A percentile compares a stretch with the other conserved stretches of the same genome.
Evolutionary conservation across 495 filamentous ascomycete genomes (phyloP).

Genomic region (Pyrenopolyporus hunteri): DNA sequence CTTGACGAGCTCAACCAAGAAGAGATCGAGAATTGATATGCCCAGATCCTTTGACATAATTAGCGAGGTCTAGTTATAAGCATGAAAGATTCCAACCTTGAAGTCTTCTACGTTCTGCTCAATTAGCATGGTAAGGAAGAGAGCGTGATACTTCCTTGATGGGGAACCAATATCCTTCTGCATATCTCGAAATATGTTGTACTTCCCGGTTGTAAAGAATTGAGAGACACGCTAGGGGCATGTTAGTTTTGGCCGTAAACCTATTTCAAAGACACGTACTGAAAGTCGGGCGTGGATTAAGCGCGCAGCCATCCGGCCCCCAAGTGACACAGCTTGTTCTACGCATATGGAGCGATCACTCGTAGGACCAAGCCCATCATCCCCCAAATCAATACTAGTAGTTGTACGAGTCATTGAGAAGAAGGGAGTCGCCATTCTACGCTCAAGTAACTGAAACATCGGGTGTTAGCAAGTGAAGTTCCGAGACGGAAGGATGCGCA

Average conservation of each 20-base stretch:
- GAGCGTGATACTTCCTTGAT: slow-evolving; percentile 46
- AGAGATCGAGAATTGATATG: slow-evolving; percentile 44
- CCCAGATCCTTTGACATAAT: slow-evolving; percentile 40
- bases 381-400: slow-evolving; percentile 30
- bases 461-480: not conserved
- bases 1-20: slow-evolving; percentile 49
- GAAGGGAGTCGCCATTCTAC: slow-evolving; percentile 46
- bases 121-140: slow-evolving; percentile 50
- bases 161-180: slow-evolving; percentile 39
- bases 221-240: slow-evolving; percentile 40
- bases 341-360: slow-evolving; percentile 44
- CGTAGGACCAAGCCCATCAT: slow-evolving; percentile 21
- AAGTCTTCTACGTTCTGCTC: slow-evolving; percentile 48
- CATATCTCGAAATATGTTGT: slow-evolving; percentile 45
- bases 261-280: slow-evolving; percentile 21
- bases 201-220: slow-evolving; percentile 48
- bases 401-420: slow-evolving; percentile 51
- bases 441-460: slow-evolving; percentile 42
- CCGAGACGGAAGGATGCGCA: not conserved
- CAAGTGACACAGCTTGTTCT: slow-evolving; percentile 48
- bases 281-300: slow-evolving; percentile 49
- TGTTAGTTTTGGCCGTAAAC: slow-evolving; percentile 23
- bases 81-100: slow-evolving; percentile 24
- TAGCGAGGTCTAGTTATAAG: slow-evolving; percentile 7
- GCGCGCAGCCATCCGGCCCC: slow-evolving; percentile 47